A percentile compares a stretch with the other conserved stretches of the same genome.
These are phyloP conservation scores for Metschnikowia colocasiae DNA, from an alignment of 805 yeast genomes.

Conservation along the genomic window DNA sequence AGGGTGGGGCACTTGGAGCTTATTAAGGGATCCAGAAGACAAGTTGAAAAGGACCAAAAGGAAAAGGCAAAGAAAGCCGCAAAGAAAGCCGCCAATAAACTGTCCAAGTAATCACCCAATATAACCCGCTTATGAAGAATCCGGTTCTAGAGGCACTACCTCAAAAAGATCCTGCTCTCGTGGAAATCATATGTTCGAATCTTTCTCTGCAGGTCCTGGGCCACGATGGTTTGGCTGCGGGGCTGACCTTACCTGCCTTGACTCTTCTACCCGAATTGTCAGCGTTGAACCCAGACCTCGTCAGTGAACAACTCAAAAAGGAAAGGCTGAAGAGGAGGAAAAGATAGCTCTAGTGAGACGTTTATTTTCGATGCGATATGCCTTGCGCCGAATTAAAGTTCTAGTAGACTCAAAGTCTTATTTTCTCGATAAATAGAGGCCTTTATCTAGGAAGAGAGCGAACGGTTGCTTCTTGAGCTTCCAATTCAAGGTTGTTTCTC, in stretches of 20 bases:
- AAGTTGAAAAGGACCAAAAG: slow-evolving; percentile 62
- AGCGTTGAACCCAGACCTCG: slow-evolving; percentile 29
- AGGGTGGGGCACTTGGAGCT: slow-evolving; percentile 93
- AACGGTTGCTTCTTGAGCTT: slow-evolving; percentile 58
- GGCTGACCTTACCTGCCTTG: slow-evolving; percentile 2
- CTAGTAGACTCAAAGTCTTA: not conserved
- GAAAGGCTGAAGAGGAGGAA: slow-evolving; percentile 15
- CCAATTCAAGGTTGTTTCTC: slow-evolving; percentile 53
- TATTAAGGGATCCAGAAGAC: slow-evolving; percentile 85
- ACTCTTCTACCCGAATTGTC: slow-evolving; percentile 21
- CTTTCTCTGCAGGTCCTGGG: not conserved
- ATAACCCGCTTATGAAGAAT: not conserved
- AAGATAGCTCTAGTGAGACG: not conserved
- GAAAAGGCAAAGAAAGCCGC: slow-evolving; percentile 23
- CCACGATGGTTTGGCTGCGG: not conserved
- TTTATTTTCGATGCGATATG: not conserved
- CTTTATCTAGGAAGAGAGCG: slow-evolving; percentile 39
- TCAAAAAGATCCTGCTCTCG: slow-evolving; percentile 6
- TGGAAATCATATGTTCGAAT: not conserved
- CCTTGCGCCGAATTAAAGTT: not conserved
- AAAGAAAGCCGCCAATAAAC: slow-evolving; percentile 13
- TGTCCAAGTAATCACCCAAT: not conserved
- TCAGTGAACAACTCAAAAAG: slow-evolving; percentile 12
- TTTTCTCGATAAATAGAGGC: not conserved
- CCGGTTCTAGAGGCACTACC: slow-evolving; percentile 10